Evolutionary conservation across 148 eudicot genomes (phyloP), one percentile per base, ranked within the genome.

Genomic region (Chenopodium suecicum): DNA sequence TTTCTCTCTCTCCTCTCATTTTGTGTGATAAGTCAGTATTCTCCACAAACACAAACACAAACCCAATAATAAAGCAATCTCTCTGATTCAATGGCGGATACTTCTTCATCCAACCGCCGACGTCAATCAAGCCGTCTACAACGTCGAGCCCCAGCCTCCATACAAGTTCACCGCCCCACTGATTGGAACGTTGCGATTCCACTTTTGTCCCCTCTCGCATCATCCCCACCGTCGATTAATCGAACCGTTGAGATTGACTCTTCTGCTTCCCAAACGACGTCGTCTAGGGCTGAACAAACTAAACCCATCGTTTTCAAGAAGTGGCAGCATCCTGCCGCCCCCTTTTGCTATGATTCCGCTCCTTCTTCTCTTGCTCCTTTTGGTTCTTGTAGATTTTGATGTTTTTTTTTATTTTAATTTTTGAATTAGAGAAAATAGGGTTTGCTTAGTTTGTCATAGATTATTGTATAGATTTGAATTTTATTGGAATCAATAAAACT

Each of bases 171-270:
- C 68, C 91, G 88, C 23, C 84, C 78, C 17, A 75, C 85, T 63
- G 92, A 89, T 0, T 94, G 92, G 94, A 89, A 90, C 83, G 97
- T 87, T 7, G 93, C 93, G 41, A 93, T 92, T 4, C 94, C 94
- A 5, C 86, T 91, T 7, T 79, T 90, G 12, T 94, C 96, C 56
- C 94, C 94, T 75, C 77, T 91, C 77, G 84, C 82, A 1, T 83
- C 85, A 37, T 90, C 94, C 1, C 94, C 92, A 19, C 84, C 89
- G 41, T 77, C 88, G 25, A 63, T 73, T 7, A 79, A 78, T 77
- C 80, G 80, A 62, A 46, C 81, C 84, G 74, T 83, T 19, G 86
- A 84, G 78, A 81, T 87, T 47, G 76, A 78, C 6, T 84, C 84
- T 17, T 0, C 66, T 4, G 48, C 58, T 2, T 7, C 65, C 7